Evolutionary conservation across 495 filamentous ascomycete genomes (phyloP).

Genomic region (Penicillium pulvis): DNA sequence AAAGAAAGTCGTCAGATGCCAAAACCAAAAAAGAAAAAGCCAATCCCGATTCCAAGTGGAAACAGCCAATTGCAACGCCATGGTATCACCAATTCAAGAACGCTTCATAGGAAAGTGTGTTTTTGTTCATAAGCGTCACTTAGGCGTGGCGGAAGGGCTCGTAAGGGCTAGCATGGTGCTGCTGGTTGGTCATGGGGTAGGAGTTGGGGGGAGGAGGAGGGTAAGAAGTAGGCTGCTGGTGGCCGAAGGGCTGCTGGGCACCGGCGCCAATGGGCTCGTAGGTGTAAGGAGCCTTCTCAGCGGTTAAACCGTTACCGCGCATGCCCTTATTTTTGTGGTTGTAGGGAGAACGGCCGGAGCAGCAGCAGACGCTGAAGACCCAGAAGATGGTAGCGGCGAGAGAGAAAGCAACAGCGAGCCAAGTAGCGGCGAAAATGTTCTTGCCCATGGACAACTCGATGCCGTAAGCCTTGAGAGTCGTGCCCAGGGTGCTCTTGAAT

Average conservation of each 20-base stretch:
- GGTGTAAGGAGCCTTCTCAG: conserved; percentile 54
- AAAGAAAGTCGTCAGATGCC: conserved; percentile 13
- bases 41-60: neutral
- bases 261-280: conserved; percentile 50
- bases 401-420: conserved; percentile 79
- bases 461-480: conserved; percentile 63
- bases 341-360: conserved; percentile 60
- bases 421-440: conserved; percentile 67
- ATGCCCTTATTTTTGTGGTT: conserved; percentile 35
- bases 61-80: conserved; percentile 21
- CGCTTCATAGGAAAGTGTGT: conserved; percentile 16
- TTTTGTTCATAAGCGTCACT: conserved; percentile 14
- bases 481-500: conserved; percentile 60
- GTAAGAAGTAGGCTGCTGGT: conserved; percentile 35
- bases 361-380: conserved; percentile 90
- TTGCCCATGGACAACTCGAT: conserved; percentile 64
- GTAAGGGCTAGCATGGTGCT: conserved; percentile 35
- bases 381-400: conserved; percentile 79
- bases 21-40: conserved; percentile 9
- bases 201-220: conserved; percentile 27
- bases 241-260: conserved; percentile 17
- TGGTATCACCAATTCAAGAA: conserved; percentile 30
- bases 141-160: conserved; percentile 52
- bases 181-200: conserved; percentile 25
- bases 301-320: conserved; percentile 30